Percentiles rank a stretch among this genome's conserved stretches.
phyloP scores from a whole-genome alignment of 805 yeast genomes.

The Candida incommunis region DNA sequence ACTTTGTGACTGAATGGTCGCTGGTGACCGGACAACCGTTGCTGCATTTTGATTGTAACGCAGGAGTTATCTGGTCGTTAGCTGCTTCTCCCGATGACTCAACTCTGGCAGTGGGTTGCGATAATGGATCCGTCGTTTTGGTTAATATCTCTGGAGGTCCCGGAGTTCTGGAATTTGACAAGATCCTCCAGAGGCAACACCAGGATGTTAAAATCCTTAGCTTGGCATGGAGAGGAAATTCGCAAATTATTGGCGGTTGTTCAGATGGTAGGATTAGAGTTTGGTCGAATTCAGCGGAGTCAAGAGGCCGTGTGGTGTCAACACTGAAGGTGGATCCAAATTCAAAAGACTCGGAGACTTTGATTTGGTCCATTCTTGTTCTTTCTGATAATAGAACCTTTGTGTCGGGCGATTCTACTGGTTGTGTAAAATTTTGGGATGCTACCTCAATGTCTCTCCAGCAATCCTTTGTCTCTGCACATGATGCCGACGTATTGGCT shows the following conservation, averaged over 20 bases:
- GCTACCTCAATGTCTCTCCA: slow-evolving; percentile 55
- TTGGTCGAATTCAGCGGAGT: slow-evolving; percentile 41
- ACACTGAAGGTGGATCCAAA: slow-evolving; percentile 89
- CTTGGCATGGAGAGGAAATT: slow-evolving; percentile 58
- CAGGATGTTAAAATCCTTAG: slow-evolving; percentile 61
- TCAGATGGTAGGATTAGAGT: slow-evolving; percentile 85
- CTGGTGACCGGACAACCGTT: slow-evolving; percentile 56
- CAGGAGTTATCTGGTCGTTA: slow-evolving; percentile 88
- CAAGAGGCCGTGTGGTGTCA: slow-evolving; percentile 51
- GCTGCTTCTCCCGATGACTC: slow-evolving; percentile 47
- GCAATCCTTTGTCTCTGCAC: slow-evolving; percentile 61
- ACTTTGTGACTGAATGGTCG: slow-evolving; percentile 87
- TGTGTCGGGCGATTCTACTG: slow-evolving; percentile 95
- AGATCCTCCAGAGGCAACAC: slow-evolving; percentile 60
- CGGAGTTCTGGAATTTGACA: slow-evolving; percentile 67
- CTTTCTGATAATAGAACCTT: slow-evolving; percentile 54
- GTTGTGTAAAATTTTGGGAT: slow-evolving; percentile 89
- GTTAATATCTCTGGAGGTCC: slow-evolving; percentile 75
- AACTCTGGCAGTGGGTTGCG: slow-evolving; percentile 81
- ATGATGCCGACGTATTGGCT: slow-evolving; percentile 83
- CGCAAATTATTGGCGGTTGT: slow-evolving; percentile 76
- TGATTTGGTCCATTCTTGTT: slow-evolving; percentile 76
- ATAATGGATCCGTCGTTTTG: slow-evolving; percentile 80
- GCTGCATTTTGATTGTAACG: slow-evolving; percentile 72
- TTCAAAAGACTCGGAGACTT: slow-evolving; percentile 59